Percentiles rank a stretch among this genome's conserved stretches.
Evolutionary conservation across 163 green algal species (phyloP).

Genomic region (Chlorella variabilis): DNA sequence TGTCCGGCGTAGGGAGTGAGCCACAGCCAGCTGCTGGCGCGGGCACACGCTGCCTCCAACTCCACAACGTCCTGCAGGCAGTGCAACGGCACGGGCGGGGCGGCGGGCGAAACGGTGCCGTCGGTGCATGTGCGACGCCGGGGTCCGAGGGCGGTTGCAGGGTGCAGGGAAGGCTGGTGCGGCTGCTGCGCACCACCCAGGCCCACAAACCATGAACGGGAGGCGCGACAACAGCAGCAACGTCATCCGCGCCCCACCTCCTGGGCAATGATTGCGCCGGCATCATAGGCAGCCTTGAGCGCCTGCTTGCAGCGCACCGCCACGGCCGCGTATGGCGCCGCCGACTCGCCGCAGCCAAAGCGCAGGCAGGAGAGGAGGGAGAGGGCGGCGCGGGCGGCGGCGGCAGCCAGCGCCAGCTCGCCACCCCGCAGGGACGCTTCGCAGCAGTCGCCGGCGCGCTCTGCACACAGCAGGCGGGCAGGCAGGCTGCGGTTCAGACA

Average conservation of each 20-base stretch:
- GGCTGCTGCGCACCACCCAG: too few species aligned
- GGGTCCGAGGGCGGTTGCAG: too few species aligned
- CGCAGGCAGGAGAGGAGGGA: conserved; percentile 16
- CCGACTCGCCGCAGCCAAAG: conserved; percentile 3
- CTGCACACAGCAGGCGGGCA: background rate
- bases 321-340: conserved; percentile 1
- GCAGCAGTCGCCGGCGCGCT: conserved; percentile 11
- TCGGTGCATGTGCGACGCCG: background rate
- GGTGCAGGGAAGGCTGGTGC: too few species aligned
- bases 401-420: background rate
- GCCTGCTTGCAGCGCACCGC: conserved; percentile 29
- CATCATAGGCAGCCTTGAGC: conserved; percentile 9
- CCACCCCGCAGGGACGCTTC: background rate
- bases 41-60: conserved; percentile 9
- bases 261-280: background rate
- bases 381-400: background rate
- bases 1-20: conserved; percentile 17
- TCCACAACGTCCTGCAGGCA: background rate
- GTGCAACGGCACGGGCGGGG: background rate
- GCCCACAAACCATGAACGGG: too few species aligned
- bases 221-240: too few species aligned
- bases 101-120: background rate
- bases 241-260: too few species aligned
- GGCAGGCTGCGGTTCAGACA: too few species aligned
- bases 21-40: conserved; percentile 28